Evolutionary conservation across 73 alveolate species (phyloP), one percentile per base, ranked within the genome.

Genomic region (Uronychia binucleata): DNA sequence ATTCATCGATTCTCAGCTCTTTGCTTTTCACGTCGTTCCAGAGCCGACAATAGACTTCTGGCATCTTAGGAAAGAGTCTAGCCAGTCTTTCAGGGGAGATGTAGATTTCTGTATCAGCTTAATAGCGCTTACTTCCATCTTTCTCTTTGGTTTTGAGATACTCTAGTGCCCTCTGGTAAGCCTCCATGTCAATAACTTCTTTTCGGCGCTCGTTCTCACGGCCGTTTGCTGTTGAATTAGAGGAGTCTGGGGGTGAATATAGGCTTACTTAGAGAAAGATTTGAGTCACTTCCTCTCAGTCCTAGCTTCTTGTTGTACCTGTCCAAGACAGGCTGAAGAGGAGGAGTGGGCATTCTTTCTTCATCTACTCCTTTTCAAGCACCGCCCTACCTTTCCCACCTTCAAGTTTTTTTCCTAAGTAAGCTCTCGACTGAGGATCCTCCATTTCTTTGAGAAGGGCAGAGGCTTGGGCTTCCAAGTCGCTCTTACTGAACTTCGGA

Each of bases 21-120:
- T 87, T 59, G 29, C 30, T 31, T 81, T 87, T 33, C 59, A 59
- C 80, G 80, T 87, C 83, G 35, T 59, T 31, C 88, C 89, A 87
- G 1, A 87, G 77, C 28, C 93, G 75, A 58, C 78, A 33, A 34
- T 78, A 87, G 67, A 87, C 93, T 80, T 79, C 59, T 27, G 93
- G 93, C 31, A 58, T 80, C 1, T 29, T 57, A 19, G 82, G 82
- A 80, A 19, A 67, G 25, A 80, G 57, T 77, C 33, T 85, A 27
- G 83, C 60, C 32, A 34, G 31, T 74, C 58, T 26, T 26, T 28
- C 31, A 26, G 75, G 30, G 29, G 34, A 19, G 58, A 59, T 78
- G 28, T 74, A 28, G 31, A 77, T 34, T 34, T 1, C 30, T 74
- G 1, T 59, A 26, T 19, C 79, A 33, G 14, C 5, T 33, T 5